These are phyloP conservation scores for Stephania cephalantha DNA, from an alignment of 164 flowering plant species.

Conservation along the genomic window DNA sequence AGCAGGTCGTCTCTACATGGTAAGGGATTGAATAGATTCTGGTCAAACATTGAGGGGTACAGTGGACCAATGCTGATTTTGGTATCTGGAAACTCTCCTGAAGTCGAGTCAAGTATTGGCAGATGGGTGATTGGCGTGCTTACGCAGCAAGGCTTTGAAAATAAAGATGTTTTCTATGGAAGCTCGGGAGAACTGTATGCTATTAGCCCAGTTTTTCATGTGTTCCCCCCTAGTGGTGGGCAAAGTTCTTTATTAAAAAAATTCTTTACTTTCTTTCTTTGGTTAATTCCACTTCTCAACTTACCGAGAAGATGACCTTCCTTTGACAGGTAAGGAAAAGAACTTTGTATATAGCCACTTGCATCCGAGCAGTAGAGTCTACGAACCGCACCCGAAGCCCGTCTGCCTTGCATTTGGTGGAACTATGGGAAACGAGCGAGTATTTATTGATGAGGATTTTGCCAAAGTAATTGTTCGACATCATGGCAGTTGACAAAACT, in stretches of 20 bases:
- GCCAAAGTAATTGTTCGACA: slow-evolving; percentile 77
- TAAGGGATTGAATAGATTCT: slow-evolving; percentile 83
- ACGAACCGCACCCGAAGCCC: slow-evolving; percentile 81
- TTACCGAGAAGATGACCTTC: background rate
- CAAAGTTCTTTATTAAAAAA: background rate
- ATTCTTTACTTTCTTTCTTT: background rate
- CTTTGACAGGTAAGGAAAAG: slow-evolving; percentile 71
- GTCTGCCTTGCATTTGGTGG: slow-evolving; percentile 91
- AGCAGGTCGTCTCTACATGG: slow-evolving; percentile 79
- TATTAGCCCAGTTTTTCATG: slow-evolving; percentile 64
- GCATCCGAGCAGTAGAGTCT: slow-evolving; percentile 54
- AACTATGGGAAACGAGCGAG: slow-evolving; percentile 70
- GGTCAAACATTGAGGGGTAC: slow-evolving; percentile 88
- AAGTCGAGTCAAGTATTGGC: slow-evolving; percentile 21
- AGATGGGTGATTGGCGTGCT: slow-evolving; percentile 73
- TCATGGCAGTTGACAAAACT: slow-evolving; percentile 87
- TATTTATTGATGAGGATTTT: slow-evolving; percentile 87
- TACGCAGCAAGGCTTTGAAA: slow-evolving; percentile 70
- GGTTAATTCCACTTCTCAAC: background rate
- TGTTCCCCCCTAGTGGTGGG: slow-evolving; percentile 54
- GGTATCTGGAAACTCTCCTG: slow-evolving; percentile 45
- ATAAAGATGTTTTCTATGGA: slow-evolving; percentile 70
- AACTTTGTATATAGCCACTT: slow-evolving; percentile 88
- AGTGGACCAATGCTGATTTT: slow-evolving; percentile 62
- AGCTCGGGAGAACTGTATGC: slow-evolving; percentile 66